Evolutionary conservation across 2,329 filamentous ascomycete species (phyloP).

Genomic region (Cladobotryum protrusum): DNA sequence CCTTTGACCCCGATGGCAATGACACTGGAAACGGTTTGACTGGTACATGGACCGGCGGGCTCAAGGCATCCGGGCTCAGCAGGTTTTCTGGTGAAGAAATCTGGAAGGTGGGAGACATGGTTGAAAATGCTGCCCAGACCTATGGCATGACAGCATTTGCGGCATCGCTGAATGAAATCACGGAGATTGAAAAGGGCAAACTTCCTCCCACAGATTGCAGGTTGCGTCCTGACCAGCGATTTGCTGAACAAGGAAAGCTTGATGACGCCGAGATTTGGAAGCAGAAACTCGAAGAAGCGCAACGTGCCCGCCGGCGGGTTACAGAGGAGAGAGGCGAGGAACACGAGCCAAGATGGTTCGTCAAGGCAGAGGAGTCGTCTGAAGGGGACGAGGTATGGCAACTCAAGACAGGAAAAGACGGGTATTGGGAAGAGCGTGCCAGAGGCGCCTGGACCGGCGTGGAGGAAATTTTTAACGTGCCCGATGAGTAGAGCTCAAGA

Average conservation of each 20-base stretch:
- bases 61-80: constrained; percentile 61
- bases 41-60: constrained; percentile 78
- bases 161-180: constrained; percentile 81
- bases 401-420: constrained; percentile 72
- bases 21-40: constrained; percentile 61
- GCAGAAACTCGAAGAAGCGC: constrained; percentile 75
- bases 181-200: constrained; percentile 65
- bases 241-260: constrained; percentile 73
- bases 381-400: constrained; percentile 66
- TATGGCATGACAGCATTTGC: constrained; percentile 90
- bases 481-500: constrained; percentile 18
- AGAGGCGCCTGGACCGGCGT: constrained; percentile 59
- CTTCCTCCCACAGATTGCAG: constrained; percentile 78
- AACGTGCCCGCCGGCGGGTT: constrained; percentile 66
- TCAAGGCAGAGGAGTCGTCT: constrained; percentile 53
- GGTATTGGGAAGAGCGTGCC: constrained; percentile 86
- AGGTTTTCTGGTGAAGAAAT: constrained; percentile 58
- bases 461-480: constrained; percentile 42
- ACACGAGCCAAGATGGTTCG: constrained; percentile 80
- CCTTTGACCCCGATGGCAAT: constrained; percentile 59
- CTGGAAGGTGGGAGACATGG: constrained; percentile 73
- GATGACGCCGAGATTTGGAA: constrained; percentile 83
- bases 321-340: constrained; percentile 69
- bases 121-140: constrained; percentile 69
- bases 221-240: constrained; percentile 79